Percentiles rank a stretch among this genome's conserved stretches.
phyloP scores from a whole-genome alignment of 768 basidiomycete genomes.

The Lactifluus echinatus region DNA sequence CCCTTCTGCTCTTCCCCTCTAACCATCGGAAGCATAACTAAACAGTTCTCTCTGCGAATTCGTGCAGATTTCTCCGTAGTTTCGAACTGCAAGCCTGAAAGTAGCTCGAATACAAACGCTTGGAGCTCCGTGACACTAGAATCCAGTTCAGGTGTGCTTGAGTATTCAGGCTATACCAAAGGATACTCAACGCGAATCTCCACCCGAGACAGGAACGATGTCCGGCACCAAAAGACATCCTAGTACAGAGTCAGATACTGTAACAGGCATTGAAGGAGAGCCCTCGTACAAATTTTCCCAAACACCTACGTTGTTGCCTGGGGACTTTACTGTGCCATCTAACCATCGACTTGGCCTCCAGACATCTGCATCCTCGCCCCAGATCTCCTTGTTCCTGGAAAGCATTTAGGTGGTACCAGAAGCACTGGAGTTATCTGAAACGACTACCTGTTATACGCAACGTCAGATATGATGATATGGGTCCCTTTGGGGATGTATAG shows the following conservation, averaged over 20 bases:
- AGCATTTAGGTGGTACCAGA: background rate
- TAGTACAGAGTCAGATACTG: background rate
- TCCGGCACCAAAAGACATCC: slow-evolving; percentile 14
- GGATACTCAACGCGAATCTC: slow-evolving; percentile 9
- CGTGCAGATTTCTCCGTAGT: slow-evolving; percentile 25
- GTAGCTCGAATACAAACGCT: slow-evolving; percentile 47
- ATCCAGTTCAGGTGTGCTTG: background rate
- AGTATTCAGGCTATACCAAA: background rate
- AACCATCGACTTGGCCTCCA: slow-evolving; percentile 15
- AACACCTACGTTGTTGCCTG: background rate
- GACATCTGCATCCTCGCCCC: slow-evolving; percentile 11
- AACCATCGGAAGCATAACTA: slow-evolving; percentile 13
- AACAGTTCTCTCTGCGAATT: slow-evolving; percentile 25
- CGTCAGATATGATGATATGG: slow-evolving; percentile 6
- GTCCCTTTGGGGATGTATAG: slow-evolving; percentile 1
- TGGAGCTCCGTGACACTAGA: slow-evolving; percentile 41
- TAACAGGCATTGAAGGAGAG: background rate
- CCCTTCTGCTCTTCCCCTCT: slow-evolving; percentile 11
- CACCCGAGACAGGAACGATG: slow-evolving; percentile 16
- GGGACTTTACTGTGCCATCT: slow-evolving; percentile 5
- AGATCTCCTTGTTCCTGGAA: slow-evolving; percentile 7
- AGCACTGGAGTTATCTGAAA: background rate
- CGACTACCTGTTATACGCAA: slow-evolving; percentile 13
- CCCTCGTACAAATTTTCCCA: slow-evolving; percentile 6
- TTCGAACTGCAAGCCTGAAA: slow-evolving; percentile 45